These are phyloP conservation scores for Xylaria sp. DNA, from an alignment of 2,329 filamentous ascomycete species.

Conservation along the genomic window DNA sequence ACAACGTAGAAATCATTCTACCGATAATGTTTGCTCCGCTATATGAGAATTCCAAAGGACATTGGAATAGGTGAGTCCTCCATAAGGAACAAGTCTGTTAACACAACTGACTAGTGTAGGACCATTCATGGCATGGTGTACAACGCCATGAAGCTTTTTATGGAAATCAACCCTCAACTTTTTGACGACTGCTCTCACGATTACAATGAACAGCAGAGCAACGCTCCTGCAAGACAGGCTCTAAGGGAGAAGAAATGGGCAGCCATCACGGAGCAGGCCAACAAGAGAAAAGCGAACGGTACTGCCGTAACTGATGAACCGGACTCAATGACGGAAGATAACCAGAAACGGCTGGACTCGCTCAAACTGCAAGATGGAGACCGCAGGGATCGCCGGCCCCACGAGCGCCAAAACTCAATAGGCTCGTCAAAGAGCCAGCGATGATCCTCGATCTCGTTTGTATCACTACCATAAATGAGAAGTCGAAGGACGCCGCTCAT, in stretches of 20 bases:
- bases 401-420: slow-evolving; percentile 66
- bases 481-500: slow-evolving; percentile 26
- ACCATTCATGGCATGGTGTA: slow-evolving; percentile 99
- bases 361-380: slow-evolving; percentile 88
- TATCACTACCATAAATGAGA: slow-evolving; percentile 20
- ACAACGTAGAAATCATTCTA: slow-evolving; percentile 97
- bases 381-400: slow-evolving; percentile 59
- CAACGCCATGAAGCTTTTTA: slow-evolving; percentile 99
- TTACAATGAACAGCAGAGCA: slow-evolving; percentile 96
- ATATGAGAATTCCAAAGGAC: slow-evolving; percentile 98
- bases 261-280: slow-evolving; percentile 79
- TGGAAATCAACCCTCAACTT: slow-evolving; percentile 98
- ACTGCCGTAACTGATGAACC: slow-evolving; percentile 68
- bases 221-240: slow-evolving; percentile 81
- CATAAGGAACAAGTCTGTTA: background rate
- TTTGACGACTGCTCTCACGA: slow-evolving; percentile 99
- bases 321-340: slow-evolving; percentile 80
- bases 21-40: slow-evolving; percentile 99
- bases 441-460: slow-evolving; percentile 42
- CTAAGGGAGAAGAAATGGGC: slow-evolving; percentile 89
- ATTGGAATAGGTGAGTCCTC: slow-evolving; percentile 87
- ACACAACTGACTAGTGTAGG: slow-evolving; percentile 56
- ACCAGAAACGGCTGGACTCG: slow-evolving; percentile 85
- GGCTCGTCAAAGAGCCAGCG: slow-evolving; percentile 59
- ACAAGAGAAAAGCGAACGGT: slow-evolving; percentile 63